Conservation (phyloP, 2,329 filamentous ascomycete genomes). For the Botrytis deweyae region DNA sequence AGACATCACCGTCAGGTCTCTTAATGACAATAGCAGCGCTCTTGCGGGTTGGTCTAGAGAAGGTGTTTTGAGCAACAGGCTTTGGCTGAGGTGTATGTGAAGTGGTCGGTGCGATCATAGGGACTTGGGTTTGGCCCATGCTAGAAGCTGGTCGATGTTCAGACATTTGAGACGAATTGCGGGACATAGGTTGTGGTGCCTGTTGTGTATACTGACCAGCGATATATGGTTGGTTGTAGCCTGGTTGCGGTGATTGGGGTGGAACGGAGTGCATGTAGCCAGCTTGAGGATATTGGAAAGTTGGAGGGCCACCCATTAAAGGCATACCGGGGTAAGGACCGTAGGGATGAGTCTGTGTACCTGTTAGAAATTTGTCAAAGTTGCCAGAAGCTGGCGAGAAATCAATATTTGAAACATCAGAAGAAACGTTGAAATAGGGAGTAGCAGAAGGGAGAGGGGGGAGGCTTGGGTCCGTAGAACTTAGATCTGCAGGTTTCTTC, state of each 20-base stretch:
- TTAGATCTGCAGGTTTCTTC: constrained; percentile 17
- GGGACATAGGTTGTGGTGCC: constrained; percentile 71
- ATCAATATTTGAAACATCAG: constrained; percentile 46
- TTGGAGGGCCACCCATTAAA: constrained; percentile 43
- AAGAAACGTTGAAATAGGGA: constrained; percentile 30
- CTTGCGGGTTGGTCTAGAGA: constrained; percentile 47
- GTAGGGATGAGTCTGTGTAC: constrained; percentile 57
- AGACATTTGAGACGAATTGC: constrained; percentile 79
- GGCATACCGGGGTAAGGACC: constrained; percentile 48
- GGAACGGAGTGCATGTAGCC: constrained; percentile 49
- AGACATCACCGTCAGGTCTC: constrained; percentile 73
- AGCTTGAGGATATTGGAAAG: constrained; percentile 46
- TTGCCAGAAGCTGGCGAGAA: constrained; percentile 67
- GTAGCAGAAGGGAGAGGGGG: constrained; percentile 35
- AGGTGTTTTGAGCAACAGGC: constrained; percentile 43
- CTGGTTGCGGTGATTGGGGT: constrained; percentile 47
- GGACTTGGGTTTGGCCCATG: constrained; percentile 40
- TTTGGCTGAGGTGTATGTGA: constrained; percentile 56
- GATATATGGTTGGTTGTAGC: constrained; percentile 47
- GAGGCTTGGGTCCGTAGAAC: constrained; percentile 22
- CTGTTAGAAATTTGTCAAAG: constrained; percentile 61
- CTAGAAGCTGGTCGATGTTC: constrained; percentile 52
- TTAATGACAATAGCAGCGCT: constrained; percentile 81
- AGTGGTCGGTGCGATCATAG: constrained; percentile 36
- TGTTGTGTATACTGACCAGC: constrained; percentile 44